phyloP scores from a whole-genome alignment of 2,329 filamentous ascomycete species.

The Cercospora citrullina region DNA sequence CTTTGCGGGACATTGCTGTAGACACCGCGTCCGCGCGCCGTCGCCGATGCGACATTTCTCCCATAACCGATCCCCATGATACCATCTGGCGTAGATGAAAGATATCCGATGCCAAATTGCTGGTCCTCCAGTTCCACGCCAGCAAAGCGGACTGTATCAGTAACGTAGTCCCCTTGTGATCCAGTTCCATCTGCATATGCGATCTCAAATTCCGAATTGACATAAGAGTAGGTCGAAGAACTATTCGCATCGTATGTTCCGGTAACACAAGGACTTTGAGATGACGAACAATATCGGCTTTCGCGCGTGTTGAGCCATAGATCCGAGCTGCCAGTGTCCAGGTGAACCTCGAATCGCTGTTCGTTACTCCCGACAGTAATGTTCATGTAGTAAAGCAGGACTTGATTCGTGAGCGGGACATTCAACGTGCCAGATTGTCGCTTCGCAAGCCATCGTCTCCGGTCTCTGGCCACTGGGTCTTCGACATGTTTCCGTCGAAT shows the following conservation, averaged over 20 bases:
- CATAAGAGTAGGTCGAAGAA: constrained; percentile 73
- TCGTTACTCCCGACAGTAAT: constrained; percentile 57
- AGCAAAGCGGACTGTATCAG: constrained; percentile 65
- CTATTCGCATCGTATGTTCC: constrained; percentile 69
- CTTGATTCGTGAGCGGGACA: constrained; percentile 56
- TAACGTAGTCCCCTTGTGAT: constrained; percentile 75
- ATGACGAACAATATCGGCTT: constrained; percentile 59
- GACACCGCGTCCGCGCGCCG: constrained; percentile 47
- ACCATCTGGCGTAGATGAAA: constrained; percentile 60
- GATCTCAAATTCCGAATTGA: constrained; percentile 79
- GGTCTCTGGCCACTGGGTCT: constrained; percentile 52
- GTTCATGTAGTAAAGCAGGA: constrained; percentile 61
- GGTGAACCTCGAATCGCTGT: constrained; percentile 56
- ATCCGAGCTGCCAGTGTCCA: constrained; percentile 65
- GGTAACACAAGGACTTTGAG: constrained; percentile 55
- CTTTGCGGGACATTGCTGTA: constrained; percentile 66
- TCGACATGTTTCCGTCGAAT: constrained; percentile 50
- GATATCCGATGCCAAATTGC: constrained; percentile 73
- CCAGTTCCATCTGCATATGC: constrained; percentile 79
- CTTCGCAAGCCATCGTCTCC: constrained; percentile 43
- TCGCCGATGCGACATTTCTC: constrained; percentile 67
- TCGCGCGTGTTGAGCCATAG: constrained; percentile 65
- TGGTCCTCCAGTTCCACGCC: constrained; percentile 53
- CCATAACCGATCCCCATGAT: constrained; percentile 84
- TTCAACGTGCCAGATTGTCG: constrained; percentile 30